Evolutionary conservation across 192 early-diverging fungal genomes (phyloP), one percentile per base, ranked within the genome.

Genomic region (Mortierella hygrophila): DNA sequence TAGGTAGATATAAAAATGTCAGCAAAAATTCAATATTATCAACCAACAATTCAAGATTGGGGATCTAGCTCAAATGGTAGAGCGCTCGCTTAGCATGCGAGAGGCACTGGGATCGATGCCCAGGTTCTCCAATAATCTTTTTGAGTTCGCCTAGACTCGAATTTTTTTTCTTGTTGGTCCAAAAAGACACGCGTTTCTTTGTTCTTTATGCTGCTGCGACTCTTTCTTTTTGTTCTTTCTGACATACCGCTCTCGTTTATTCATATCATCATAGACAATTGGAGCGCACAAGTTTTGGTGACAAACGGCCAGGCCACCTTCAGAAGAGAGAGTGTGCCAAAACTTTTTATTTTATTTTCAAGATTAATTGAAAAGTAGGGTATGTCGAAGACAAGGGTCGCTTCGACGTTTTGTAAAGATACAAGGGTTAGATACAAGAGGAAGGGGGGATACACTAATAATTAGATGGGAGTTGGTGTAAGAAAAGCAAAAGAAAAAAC

Each of bases 11-110:
- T 46, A 46, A 46, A 46, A 1, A 13, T 2, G 2, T 46, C 44
- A 46, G 44, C 0, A 11, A 46, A 13, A 15, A 15, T 15, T 13
- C 11, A 7, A 0, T 13, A 0, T 46, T 15, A 46, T 46, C 44
- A 15, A 15, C 11, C 0, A 46, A 46, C 35, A 35, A 41, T 8
- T 32, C 52, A 16, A 79, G 32, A 54, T 74, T 7, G 90, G 90
- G 90, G 90, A 80, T 91, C 75, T 91, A 91, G 90, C 90, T 91
- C 90, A 91, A 90, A 91, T 90, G 90, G 90, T 91, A 91, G 90
- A 91, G 90, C 90, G 90, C 82, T 92, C 90, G 90, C 90, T 91
- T 91, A 82, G 90, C 91, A 91, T 91, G 90, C 90, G 90, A 92
- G 81, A 91, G 90, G 90, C 80, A 91, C 86, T 79, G 87, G 90